phyloP scores from a whole-genome alignment of 768 basidiomycete genomes.

The Tricholoma terreum region DNA sequence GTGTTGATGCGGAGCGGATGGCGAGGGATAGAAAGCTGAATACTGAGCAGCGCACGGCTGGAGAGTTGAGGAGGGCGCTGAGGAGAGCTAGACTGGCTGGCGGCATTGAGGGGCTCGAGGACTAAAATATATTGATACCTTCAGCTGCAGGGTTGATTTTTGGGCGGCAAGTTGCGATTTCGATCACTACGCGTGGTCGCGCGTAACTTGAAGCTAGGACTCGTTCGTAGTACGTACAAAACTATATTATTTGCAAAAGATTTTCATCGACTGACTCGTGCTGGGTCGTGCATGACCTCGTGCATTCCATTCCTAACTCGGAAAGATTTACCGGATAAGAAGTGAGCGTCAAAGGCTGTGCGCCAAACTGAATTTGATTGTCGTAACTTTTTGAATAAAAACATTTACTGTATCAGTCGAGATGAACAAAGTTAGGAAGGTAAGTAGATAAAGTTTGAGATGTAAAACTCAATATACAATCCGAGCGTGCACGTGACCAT shows the following conservation, averaged over 20 bases:
- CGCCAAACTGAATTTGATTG: no score
- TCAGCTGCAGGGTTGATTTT: no score
- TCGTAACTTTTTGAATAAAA: no score
- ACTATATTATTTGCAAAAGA: background rate
- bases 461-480: no score
- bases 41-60: conserved; percentile 78
- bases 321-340: background rate
- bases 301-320: background rate
- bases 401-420: background rate
- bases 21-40: conserved; percentile 77
- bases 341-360: background rate
- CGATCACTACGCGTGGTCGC: no score
- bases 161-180: no score
- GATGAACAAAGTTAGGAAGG: conserved; percentile 26
- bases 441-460: conserved; percentile 36
- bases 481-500: no score
- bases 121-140: background rate
- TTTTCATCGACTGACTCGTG: background rate
- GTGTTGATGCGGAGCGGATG: conserved; percentile 73
- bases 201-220: no score
- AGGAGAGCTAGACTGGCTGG: conserved; percentile 47
- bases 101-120: background rate
- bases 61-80: conserved; percentile 67
- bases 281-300: no score
- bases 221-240: background rate